Evolutionary conservation across 805 yeast species (phyloP), one percentile per base, ranked within the genome.

Genomic region (Blastobotrys peoriensis): DNA sequence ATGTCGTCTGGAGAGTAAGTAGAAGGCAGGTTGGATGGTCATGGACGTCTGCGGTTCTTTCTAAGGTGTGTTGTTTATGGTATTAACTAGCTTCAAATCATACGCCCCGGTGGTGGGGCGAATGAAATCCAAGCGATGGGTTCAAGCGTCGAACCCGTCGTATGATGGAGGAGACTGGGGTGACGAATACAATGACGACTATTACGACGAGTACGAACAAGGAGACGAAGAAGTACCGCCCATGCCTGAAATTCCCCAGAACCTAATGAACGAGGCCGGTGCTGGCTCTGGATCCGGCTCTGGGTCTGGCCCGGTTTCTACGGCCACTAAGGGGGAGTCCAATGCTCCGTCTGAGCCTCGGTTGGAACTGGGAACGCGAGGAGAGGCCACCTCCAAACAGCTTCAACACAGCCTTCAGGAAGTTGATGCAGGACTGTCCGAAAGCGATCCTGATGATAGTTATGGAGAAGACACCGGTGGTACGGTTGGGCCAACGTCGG

Each of bases 81-180:
- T 28, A 17, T 34, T 30, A 34, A 20, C 20, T 40, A 52, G 56
- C 20, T 42, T 48, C 36, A 40, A 54, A 40, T 53, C 58, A 40
- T 56, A 49, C 38, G 47, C 54, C 21, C 58, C 60, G 6, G 51
- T 45, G 3, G 58, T 56, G 27, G 58, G 56, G 10, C 54, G 60
- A 6, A 53, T 52, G 49, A 56, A 64, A 49, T 63, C 67, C 38
- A 57, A 54, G 45, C 59, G 68, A 9, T 64, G 68, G 68, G 66
- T 60, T 15, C 56, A 50, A 16, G 59, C 63, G 6, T 56, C 64
- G 5, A 53, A 53, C 22, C 59, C 61, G 4, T 53, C 62, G 15
- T 64, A 64, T 44, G 68, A 63, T 23, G 68, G 67, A 4, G 64
- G 61, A 40, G 68, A 59, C 36, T 64, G 58, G 58, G 47, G 41